Evolutionary conservation across 768 basidiomycete species (phyloP).

Genomic region (Tylopilus plumbeoviolaceoides): DNA sequence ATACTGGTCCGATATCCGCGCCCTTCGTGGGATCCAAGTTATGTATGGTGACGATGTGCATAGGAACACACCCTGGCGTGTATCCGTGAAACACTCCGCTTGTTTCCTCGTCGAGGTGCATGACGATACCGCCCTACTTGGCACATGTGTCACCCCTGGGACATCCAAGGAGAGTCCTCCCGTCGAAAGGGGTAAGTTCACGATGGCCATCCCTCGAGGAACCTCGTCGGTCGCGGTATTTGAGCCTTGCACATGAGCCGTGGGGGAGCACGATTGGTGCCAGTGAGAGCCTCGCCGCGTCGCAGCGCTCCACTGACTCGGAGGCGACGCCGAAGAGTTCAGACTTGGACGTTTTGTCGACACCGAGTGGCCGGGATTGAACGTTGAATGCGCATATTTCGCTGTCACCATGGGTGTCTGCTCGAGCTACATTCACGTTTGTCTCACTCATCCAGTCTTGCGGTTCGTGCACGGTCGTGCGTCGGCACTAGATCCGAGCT

Average conservation of each 20-base stretch:
- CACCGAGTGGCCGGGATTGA: conserved; percentile 49
- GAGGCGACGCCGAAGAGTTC: conserved; percentile 47
- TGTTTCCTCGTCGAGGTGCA: conserved; percentile 37
- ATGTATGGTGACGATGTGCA: conserved; percentile 1
- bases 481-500: conserved; percentile 38
- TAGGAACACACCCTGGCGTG: conserved; percentile 43
- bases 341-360: conserved; percentile 50
- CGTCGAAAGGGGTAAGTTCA: conserved; percentile 28
- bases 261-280: conserved; percentile 19
- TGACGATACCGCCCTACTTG: conserved; percentile 33
- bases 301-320: conserved; percentile 46
- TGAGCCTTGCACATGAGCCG: conserved; percentile 43
- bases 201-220: conserved; percentile 38
- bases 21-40: not conserved
- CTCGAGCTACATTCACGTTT: not conserved
- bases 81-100: conserved; percentile 44
- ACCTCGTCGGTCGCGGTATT: conserved; percentile 38
- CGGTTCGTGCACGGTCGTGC: conserved; percentile 40
- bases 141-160: conserved; percentile 30
- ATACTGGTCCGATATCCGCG: conserved; percentile 28
- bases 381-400: conserved; percentile 7
- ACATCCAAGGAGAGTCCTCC: not conserved
- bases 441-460: conserved; percentile 26
- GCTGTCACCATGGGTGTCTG: not conserved
- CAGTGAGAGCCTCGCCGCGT: not conserved